Base-by-base conservation (phyloP, 1,139 yeast species). In the Debaryomycetaceae sp. region DNA sequence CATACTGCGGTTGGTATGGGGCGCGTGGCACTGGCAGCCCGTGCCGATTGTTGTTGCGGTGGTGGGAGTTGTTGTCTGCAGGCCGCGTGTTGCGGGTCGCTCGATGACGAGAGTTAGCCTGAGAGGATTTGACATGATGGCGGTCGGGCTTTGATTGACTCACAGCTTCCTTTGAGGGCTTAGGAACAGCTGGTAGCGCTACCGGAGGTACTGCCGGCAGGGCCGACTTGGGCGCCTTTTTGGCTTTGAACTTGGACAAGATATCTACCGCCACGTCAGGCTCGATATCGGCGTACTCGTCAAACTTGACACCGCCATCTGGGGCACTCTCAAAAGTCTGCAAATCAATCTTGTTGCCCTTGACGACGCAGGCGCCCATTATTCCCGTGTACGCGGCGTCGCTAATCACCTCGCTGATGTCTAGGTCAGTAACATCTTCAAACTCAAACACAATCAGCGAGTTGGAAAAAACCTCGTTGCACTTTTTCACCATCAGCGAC, bases 311-410 rank as follows among this genome's bases (percentile, higher is more conserved):
- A 1, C 76, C 76, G n/a, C 86, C 88, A 42, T 76, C 81, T 0
- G 75, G 59, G 2, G 81, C 70, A 22, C 67, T 69, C 48, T 83
- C 84, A 51, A 83, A 88, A 1, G 83, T 72, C 49, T 83, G 93
- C 13, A 84, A 61, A 47, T 83, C 86, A 12, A 86, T 70, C 35
- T 64, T 68, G 30, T 67, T 62, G 32, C 68, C 71, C 40, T 77
- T 75, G n/a, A 86, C 65, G 6, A 83, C 64, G 30, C 86, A 74
- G 1, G 83, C 83, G 13, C 85, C 89, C 45, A 75, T 51, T 3
- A 76, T 83, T 7, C 95, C 96, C 27, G 82, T 77, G 48, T 83
- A 81, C 0, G 95, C 95, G 15, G 85, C 84, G 34, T 83, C 85
- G 33, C 81, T 82, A 15, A 84, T 71, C 19, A 74, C 69, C 15